phyloP scores from a whole-genome alignment of 345 rosid species.

The Noccaea caerulescens region DNA sequence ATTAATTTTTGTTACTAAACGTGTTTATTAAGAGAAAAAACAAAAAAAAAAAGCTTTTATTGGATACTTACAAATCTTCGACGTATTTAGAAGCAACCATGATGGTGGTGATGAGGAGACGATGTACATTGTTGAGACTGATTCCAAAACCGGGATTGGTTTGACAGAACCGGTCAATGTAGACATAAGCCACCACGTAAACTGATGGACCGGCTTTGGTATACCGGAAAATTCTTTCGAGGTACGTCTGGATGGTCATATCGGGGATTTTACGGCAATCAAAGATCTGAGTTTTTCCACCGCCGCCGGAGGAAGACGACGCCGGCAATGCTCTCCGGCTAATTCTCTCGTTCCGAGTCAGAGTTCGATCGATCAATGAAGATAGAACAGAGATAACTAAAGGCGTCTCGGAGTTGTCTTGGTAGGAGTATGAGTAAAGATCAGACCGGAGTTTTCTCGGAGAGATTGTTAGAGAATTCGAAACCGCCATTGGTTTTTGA shows the following conservation, averaged over 20 bases:
- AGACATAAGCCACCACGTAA: constrained; percentile 84
- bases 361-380: constrained; percentile 71
- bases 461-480: constrained; percentile 56
- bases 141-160: constrained; percentile 74
- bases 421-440: constrained; percentile 68
- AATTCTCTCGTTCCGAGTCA: constrained; percentile 72
- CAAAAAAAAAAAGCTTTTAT: not conserved
- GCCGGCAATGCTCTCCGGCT: constrained; percentile 49
- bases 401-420: constrained; percentile 63
- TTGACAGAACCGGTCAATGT: constrained; percentile 84
- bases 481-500: constrained; percentile 44
- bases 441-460: constrained; percentile 88
- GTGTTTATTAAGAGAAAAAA: not conserved
- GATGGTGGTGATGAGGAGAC: constrained; percentile 78
- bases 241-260: constrained; percentile 71
- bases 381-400: constrained; percentile 79
- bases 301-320: not conserved
- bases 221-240: constrained; percentile 85
- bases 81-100: constrained; percentile 92
- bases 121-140: constrained; percentile 66
- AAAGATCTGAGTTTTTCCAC: constrained; percentile 50
- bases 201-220: constrained; percentile 83
- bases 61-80: constrained; percentile 75
- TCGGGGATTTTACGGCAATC: constrained; percentile 76
- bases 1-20: too few relatives aligned